Evolutionary conservation across 441 rosid genomes (phyloP).

Genomic region (Bocquillonia castaneifolia): DNA sequence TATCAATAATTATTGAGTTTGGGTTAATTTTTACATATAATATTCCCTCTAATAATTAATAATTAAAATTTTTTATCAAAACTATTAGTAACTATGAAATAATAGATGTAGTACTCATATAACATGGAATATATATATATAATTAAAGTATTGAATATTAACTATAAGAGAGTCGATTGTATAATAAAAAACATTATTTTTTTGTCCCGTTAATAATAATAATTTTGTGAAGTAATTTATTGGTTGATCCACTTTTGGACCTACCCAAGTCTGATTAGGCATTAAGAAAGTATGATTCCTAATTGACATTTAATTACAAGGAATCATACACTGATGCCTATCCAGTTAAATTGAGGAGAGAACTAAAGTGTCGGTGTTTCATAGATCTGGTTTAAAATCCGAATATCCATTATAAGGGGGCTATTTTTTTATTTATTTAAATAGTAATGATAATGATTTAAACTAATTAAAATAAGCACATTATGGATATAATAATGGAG

Average conservation of each 20-base stretch:
- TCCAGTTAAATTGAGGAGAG: background rate
- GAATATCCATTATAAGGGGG: background rate
- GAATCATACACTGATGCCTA: background rate
- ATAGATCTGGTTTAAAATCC: background rate
- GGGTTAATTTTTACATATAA: too few species aligned
- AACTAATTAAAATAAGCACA: slow-evolving; percentile 9
- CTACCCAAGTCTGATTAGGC: background rate
- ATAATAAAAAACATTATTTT: too few species aligned
- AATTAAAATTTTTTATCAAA: too few species aligned
- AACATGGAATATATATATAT: too few species aligned
- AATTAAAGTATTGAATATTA: too few species aligned
- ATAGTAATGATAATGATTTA: slow-evolving; percentile 14
- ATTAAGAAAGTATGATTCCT: background rate
- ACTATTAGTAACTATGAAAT: too few species aligned
- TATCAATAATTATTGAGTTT: too few species aligned
- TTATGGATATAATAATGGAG: slow-evolving; percentile 8
- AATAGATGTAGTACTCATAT: too few species aligned
- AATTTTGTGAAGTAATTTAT: background rate
- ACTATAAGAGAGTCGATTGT: too few species aligned
- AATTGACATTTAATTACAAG: background rate
- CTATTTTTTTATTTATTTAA: background rate
- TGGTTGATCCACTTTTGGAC: slow-evolving; percentile 6
- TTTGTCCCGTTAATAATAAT: background rate
- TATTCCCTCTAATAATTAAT: too few species aligned
- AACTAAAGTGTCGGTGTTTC: background rate